Base-by-base conservation (phyloP, 164 flowering plant species). In the Dillenia suffruticosa region DNA sequence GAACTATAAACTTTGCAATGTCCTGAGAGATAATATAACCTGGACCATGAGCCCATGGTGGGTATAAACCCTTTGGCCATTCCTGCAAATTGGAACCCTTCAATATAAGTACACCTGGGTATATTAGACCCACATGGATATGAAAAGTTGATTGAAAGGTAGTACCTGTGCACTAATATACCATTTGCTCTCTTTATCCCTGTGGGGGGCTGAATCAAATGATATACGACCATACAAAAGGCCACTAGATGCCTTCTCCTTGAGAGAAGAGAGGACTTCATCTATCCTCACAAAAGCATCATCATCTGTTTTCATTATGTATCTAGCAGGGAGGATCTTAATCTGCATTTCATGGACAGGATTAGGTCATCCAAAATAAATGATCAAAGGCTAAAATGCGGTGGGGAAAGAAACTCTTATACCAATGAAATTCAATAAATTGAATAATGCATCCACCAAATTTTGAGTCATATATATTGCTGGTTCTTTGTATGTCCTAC, bases 31-130 rank as follows among this genome's bases (percentile, higher is more conserved):
- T 71, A 17, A 90, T 73, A 68, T 88, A 92, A 43, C 98, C 96
- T 8, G 96, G 98, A 56, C 96, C 98, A 75, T 92, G 98, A 8
- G 98, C 96, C 98, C 96, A 92, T 49, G 96, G 93, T 3, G 96
- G 98, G 74, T 84, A 92, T 45, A 66, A 3, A 40, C 71, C 59
- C 68, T 77, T 74, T 6, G 93, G 91, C 96, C 96, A 92, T 73
- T 90, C 98, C 98, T 92, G 72, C 51, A 69, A 56, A 69, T 58
- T 47, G 46, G 46, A 57, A 26, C 13, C 54, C 54, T 58, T 19
- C 22, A 19, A 19, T 19, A 19, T 19, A 19, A 19, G 22, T 1
- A 19, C 54, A 17, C 10, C 32, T 54, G 58, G 56, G 19, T 9
- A 8, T 26, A 24, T 14, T 15, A 43, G 16, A 40, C 17, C 44